Conservation (phyloP, 2,329 filamentous ascomycete species). For the Fusarium illudens region DNA sequence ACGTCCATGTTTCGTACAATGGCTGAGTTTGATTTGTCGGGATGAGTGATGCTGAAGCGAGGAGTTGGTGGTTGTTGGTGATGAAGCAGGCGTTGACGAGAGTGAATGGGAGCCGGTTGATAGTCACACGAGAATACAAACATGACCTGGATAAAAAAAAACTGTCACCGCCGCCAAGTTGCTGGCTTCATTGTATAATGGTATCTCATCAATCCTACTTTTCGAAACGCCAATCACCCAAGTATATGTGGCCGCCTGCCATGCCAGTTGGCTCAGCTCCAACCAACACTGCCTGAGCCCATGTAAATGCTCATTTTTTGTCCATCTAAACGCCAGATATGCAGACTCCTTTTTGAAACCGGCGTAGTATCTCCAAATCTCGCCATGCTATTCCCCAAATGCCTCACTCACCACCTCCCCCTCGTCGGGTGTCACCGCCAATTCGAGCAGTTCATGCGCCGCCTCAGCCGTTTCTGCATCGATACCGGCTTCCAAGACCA, state of each 20-base stretch:
- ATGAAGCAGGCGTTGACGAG: neutral
- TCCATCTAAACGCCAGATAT: slow-evolving; percentile 27
- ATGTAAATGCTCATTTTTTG: neutral
- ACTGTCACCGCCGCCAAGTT: neutral
- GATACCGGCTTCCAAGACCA: slow-evolving; percentile 79
- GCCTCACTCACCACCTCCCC: slow-evolving; percentile 56
- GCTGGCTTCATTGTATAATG: neutral
- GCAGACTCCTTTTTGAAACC: neutral
- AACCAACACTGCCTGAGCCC: neutral
- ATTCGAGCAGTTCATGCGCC: slow-evolving; percentile 83
- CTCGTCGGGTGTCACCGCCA: slow-evolving; percentile 79
- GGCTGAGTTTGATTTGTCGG: neutral
- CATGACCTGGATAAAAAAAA: neutral
- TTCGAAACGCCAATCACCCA: slow-evolving; percentile 17
- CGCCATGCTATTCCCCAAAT: slow-evolving; percentile 47
- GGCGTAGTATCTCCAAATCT: neutral
- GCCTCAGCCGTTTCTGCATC: slow-evolving; percentile 80
- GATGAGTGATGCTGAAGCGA: neutral
- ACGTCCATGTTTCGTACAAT: slow-evolving; percentile 43
- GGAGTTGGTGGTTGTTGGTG: neutral
- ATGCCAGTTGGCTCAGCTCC: neutral
- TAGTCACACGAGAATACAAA: neutral
- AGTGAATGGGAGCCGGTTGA: neutral
- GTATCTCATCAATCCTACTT: slow-evolving; percentile 18
- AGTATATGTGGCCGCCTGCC: neutral